Percentiles rank a stretch among this genome's conserved stretches.
phyloP scores from a whole-genome alignment of 2,329 filamentous ascomycete genomes.

The Fusarium sterilihyphosum region DNA sequence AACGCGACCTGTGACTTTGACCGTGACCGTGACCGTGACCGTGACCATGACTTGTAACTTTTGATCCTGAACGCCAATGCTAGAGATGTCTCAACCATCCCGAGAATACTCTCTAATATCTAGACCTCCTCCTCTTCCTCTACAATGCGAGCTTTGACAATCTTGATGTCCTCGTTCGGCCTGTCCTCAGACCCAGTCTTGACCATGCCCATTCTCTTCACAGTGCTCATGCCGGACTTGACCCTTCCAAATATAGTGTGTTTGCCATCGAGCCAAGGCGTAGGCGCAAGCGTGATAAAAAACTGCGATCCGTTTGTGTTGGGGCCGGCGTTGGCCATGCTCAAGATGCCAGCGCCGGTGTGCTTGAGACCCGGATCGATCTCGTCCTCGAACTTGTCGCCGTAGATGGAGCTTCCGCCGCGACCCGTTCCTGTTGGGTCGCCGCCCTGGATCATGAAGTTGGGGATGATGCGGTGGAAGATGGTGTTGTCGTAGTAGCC shows the following conservation, averaged over 20 bases:
- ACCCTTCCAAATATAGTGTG: slow-evolving; percentile 97
- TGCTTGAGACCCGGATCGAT: slow-evolving; percentile 83
- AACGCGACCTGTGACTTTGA: slow-evolving; percentile 2
- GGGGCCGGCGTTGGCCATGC: slow-evolving; percentile 95
- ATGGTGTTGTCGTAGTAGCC: slow-evolving; percentile 89
- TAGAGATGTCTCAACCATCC: slow-evolving; percentile 1
- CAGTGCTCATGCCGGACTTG: slow-evolving; percentile 81
- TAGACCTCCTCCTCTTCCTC: slow-evolving; percentile 61
- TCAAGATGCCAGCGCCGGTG: slow-evolving; percentile 91
- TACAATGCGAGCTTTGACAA: slow-evolving; percentile 76
- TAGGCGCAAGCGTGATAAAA: slow-evolving; percentile 93
- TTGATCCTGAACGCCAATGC: slow-evolving; percentile 37
- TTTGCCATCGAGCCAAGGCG: slow-evolving; percentile 96
- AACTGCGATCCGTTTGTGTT: slow-evolving; percentile 97
- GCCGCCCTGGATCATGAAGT: slow-evolving; percentile 96
- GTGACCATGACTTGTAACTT: neutral
- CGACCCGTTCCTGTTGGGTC: slow-evolving; percentile 94
- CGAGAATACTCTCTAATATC: neutral
- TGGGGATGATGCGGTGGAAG: slow-evolving; percentile 94
- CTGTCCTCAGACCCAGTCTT: slow-evolving; percentile 84
- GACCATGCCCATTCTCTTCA: slow-evolving; percentile 88
- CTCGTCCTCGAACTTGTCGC: slow-evolving; percentile 94
- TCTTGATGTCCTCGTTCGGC: slow-evolving; percentile 84
- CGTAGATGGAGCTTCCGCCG: slow-evolving; percentile 89
- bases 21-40: neutral